These are phyloP conservation scores for Arachis monticola DNA, from an alignment of 331 rosid genomes.

Conservation along the genomic window DNA sequence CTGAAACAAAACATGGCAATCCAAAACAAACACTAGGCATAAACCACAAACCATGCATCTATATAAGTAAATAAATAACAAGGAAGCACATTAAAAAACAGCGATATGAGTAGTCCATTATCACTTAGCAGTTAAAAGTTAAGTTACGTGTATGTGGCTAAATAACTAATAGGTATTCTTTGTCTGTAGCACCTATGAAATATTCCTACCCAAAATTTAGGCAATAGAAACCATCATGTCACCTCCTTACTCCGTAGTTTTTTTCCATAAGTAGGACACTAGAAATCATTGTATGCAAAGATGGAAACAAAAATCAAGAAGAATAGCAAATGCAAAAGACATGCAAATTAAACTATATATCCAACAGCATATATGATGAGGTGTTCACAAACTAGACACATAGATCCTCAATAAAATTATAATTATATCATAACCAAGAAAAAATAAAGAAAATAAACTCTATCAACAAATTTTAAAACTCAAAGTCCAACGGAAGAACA, in stretches of 20 bases:
- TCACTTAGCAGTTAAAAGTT: not conserved
- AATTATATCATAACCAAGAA: constrained; percentile 5
- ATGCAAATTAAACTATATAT: constrained; percentile 31
- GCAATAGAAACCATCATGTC: constrained; percentile 27
- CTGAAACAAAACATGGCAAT: constrained; percentile 49
- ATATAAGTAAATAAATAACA: not conserved
- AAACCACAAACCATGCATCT: not conserved
- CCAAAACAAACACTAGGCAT: constrained; percentile 7
- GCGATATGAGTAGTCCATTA: not conserved
- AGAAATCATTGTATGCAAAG: not conserved
- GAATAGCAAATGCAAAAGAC: not conserved
- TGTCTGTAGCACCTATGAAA: not conserved
- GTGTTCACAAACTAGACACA: not conserved
- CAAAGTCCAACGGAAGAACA: constrained; percentile 28
- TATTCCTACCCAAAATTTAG: not conserved
- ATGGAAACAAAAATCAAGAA: constrained; percentile 8
- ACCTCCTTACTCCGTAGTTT: not conserved
- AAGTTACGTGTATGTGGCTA: not conserved
- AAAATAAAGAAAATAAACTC: not conserved
- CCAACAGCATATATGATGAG: constrained; percentile 11
- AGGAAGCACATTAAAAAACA: no score
- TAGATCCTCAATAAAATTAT: not conserved
- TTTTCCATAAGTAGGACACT: not conserved
- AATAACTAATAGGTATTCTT: not conserved
- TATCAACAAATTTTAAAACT: not conserved